Evolutionary conservation across 73 alveolate genomes (phyloP).

Genomic region (Paramecium tetraurelia): DNA sequence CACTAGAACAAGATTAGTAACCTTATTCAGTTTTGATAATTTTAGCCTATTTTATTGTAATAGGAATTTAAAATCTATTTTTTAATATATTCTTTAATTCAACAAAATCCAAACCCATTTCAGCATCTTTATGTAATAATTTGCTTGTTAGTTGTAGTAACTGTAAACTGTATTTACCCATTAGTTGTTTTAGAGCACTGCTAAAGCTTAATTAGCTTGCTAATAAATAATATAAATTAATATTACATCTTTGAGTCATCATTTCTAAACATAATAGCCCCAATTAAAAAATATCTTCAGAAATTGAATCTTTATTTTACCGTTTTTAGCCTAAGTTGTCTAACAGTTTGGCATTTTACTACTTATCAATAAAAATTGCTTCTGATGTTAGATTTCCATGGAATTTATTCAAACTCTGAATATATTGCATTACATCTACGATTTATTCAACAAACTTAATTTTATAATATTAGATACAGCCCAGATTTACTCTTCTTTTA

Average conservation of each 20-base stretch:
- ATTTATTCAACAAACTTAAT: not conserved
- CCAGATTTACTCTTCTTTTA: not conserved
- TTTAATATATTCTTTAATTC: not conserved
- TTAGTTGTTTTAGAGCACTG: not conserved
- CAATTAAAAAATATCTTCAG: not conserved
- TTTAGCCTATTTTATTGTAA: not conserved
- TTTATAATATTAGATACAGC: not conserved
- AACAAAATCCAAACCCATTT: not conserved
- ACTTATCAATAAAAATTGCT: not conserved
- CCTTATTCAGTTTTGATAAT: not conserved
- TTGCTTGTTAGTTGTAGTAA: not conserved
- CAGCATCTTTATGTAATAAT: not conserved
- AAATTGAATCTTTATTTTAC: not conserved
- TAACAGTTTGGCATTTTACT: not conserved
- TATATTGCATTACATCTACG: not conserved
- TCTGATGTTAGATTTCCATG: not conserved
- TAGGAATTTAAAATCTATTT: not conserved
- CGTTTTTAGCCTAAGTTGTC: not conserved
- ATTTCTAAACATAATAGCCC: not conserved
- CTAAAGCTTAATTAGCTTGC: not conserved
- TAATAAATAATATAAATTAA: not conserved
- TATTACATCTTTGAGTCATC: not conserved
- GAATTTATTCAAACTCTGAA: not conserved
- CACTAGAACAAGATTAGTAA: not conserved
- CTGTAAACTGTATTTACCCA: not conserved